Percentiles rank a stretch among this genome's conserved stretches.
phyloP scores from a whole-genome alignment of 768 basidiomycete species.

The Auriscalpium vulgare region DNA sequence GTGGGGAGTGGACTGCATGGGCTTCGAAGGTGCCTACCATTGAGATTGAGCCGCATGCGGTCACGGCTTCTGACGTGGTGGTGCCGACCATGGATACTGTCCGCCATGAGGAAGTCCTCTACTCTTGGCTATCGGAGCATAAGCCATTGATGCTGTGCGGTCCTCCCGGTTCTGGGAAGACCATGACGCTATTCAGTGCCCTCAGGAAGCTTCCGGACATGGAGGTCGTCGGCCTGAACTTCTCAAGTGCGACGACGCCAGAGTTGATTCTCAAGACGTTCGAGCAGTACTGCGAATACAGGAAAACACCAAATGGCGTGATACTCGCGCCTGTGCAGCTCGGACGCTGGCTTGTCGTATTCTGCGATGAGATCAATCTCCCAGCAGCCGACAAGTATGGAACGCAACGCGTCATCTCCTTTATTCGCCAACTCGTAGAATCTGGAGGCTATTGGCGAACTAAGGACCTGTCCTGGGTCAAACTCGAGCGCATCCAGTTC shows the following conservation, averaged over 20 bases:
- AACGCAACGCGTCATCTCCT: constrained; percentile 97
- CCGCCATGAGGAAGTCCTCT: constrained; percentile 95
- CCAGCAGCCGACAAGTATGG: constrained; percentile 97
- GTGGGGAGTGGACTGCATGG: constrained; percentile 89
- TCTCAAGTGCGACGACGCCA: constrained; percentile 97
- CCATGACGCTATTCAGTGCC: constrained; percentile 98
- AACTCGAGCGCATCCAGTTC: constrained; percentile 97
- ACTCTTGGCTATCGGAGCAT: constrained; percentile 98
- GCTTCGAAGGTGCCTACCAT: constrained; percentile 87
- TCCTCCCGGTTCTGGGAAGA: constrained; percentile 99
- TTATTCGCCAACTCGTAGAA: constrained; percentile 95
- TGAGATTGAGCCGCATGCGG: constrained; percentile 94
- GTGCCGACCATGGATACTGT: constrained; percentile 98
- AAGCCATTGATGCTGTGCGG: constrained; percentile 98
- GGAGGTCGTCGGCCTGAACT: constrained; percentile 98
- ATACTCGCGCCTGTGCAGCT: constrained; percentile 90
- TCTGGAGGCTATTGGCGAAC: constrained; percentile 92
- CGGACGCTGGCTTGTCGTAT: constrained; percentile 98
- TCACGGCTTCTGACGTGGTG: constrained; percentile 93
- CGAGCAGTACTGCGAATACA: constrained; percentile 98
- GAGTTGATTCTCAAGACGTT: constrained; percentile 98
- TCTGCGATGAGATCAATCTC: constrained; percentile 99
- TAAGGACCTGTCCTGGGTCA: constrained; percentile 94
- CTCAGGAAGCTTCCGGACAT: constrained; percentile 96
- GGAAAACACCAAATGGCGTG: constrained; percentile 98